Evolutionary conservation across 1,284 basidiomycete species (phyloP), one percentile per base, ranked within the genome.

Genomic region (Irpex sp.): DNA sequence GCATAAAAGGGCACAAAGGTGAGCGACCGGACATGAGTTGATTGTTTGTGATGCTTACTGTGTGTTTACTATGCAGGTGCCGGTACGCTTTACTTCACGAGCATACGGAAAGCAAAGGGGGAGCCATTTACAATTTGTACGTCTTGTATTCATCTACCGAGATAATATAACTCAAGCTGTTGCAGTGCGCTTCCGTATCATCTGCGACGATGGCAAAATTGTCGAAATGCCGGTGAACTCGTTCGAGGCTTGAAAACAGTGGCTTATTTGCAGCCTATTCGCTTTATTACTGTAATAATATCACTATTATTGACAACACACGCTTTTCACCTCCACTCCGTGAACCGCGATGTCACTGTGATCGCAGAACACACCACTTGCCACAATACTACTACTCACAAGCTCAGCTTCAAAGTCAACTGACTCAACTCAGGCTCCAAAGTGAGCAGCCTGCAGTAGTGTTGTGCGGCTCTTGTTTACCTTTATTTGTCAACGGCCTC

Each of bases 81-180:
- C 13, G 91, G 91, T 5, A 92, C 89, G 5, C 72, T 92, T 0
- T 92, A 92, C 71, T 92, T 92, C 72, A 92, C 91, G 5, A 92
- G 89, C 71, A 87, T 92, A 64, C 81, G 91, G 55, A 87, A 85
- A 76, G 85, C 82, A n/a, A 92, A 92, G 70, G 91, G 90, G 4
- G 77, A 83, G 52, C 82, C 83, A 0, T 93, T 90, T 72, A 85
- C 82, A 38, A 87, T 88, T 4, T 70, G 89, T 91, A 74, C 67
- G 89, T 82, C 40, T 2, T 31, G 36, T 37, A 5, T 19, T 44
- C 21, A 38, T 51, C 52, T 55, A 26, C 9, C 44, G 8, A 57
- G 8, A 62, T 26, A 60, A 38, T 6, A 26, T 31, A 17, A 37
- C 52, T 34, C 38, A 56, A 17, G 21, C 13, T 8, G 4, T 47